Conservation (phyloP, 1,284 basidiomycete species). For the Xerocomus amazonicus region DNA sequence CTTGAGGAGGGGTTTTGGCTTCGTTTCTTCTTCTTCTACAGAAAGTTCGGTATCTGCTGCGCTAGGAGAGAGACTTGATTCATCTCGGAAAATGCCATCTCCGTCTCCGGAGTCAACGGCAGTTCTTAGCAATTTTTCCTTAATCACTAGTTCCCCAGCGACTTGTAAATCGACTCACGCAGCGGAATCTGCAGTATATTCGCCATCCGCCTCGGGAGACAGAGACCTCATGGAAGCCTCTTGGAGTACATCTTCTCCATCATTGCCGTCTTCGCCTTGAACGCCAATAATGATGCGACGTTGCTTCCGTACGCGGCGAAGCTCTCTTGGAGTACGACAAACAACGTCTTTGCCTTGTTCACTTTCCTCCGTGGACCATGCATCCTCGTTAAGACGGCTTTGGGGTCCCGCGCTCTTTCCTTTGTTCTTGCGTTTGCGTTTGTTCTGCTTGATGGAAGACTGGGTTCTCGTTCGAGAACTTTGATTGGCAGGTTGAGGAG, state of each 20-base stretch:
- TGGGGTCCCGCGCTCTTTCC: conserved; percentile 35
- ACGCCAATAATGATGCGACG: conserved; percentile 20
- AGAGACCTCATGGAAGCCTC: conserved; percentile 21
- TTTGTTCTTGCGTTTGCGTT: conserved; percentile 47
- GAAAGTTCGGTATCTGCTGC: conserved; percentile 15
- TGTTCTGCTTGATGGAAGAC: conserved; percentile 12
- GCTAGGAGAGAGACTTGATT: conserved; percentile 3
- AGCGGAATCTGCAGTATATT: neutral
- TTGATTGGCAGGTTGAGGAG: neutral
- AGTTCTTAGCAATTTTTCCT: conserved; percentile 5
- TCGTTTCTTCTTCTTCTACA: conserved; percentile 59
- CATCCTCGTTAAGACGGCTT: conserved; percentile 29
- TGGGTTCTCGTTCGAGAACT: conserved; percentile 19
- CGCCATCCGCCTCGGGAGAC: neutral
- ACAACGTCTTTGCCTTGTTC: conserved; percentile 20
- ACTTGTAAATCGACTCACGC: conserved; percentile 7
- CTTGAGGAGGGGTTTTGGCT: conserved; percentile 65
- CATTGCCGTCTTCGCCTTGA: conserved; percentile 28
- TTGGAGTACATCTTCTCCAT: conserved; percentile 14
- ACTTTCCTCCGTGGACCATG: conserved; percentile 20
- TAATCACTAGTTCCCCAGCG: neutral
- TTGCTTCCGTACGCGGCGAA: conserved; percentile 28
- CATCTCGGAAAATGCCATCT: neutral
- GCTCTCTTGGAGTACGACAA: conserved; percentile 6
- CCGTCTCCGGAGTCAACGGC: neutral